These are phyloP conservation scores for Phytophthora foliorum DNA, from an alignment of 352 stramenopile species.

Conservation along the genomic window DNA sequence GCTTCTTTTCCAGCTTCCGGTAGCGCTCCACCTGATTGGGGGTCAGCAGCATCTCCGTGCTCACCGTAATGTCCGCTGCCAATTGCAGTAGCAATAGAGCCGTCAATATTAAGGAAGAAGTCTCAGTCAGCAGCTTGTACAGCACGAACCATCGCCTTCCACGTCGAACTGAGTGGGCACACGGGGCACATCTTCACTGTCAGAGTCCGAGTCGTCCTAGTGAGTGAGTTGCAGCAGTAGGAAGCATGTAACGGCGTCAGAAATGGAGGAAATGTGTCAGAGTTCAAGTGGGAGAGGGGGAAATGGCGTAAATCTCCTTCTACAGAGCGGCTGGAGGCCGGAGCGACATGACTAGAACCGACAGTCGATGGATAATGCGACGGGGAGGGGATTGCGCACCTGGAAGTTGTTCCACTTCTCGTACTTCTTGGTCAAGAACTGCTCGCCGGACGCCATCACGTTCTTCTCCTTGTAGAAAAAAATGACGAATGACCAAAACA, in stretches of 20 bases:
- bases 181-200: conserved; percentile 61
- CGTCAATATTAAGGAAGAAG: neutral
- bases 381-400: conserved; percentile 36
- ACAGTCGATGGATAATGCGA: neutral
- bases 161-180: conserved; percentile 86
- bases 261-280: conserved; percentile 5
- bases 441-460: conserved; percentile 54
- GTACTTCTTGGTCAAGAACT: conserved; percentile 91
- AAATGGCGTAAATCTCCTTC: conserved; percentile 1
- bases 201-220: conserved; percentile 74
- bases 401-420: conserved; percentile 91
- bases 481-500: neutral
- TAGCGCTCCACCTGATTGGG: conserved; percentile 74
- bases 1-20: conserved; percentile 76
- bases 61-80: conserved; percentile 82
- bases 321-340: conserved; percentile 2
- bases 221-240: conserved; percentile 1
- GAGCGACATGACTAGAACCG: neutral
- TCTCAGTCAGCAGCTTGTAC: neutral
- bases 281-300: neutral
- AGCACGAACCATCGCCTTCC: conserved; percentile 74
- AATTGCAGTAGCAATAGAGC: conserved; percentile 7
- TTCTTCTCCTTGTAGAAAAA: conserved; percentile 13
- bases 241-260: neutral
- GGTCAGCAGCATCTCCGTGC: conserved; percentile 73